Base-by-base conservation (phyloP, 139 green algal species). In the Parachlorella kessleri region DNA sequence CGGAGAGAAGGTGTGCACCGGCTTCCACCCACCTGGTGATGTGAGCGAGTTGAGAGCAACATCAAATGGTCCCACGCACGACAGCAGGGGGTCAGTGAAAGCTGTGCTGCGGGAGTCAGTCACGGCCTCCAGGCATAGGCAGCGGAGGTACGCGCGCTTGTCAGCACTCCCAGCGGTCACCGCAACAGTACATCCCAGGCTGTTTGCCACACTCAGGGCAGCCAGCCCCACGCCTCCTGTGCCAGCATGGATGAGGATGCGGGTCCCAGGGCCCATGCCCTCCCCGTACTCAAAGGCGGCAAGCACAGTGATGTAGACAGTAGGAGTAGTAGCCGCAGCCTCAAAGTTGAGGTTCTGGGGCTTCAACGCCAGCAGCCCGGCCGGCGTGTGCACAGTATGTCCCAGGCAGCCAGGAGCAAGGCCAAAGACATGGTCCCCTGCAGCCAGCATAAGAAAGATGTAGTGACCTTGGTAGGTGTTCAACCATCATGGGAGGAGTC, bases 21-120 rank as follows among this genome's bases (percentile, higher is more conserved):
- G n/a, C n/a, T n/a, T n/a, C n/a, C n/a, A n/a, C n/a, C n/a, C 65
- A 73, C 78, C 78, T 66, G 79, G 89, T 6, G 88, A 92, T 3
- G 94, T 98, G 80, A 98, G 79, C 24, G 88, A 92, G 87, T 97
- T 97, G 7, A 97, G 84, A 30, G 90, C 76, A 24, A 90, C 0
- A 23, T 78, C 41, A 21, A 82, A 39, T 53, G 65, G 37, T 37
- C 24, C 66, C 24, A 32, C n/a, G 2, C 14, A 14, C 21, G 48
- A 59, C 14, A 32, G 23, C 26, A 6, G 26, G 35, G 37, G 5
- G 6, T 84, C 59, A n/a, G 59, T 80, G 79, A 92, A 95, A 28
- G n/a, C 55, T 2, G 81, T 79, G 67, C 90, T 85, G 18, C 94
- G 80, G 10, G 88, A 94, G 53, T 71, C 80, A 3, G 72, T 81